A percentile compares a stretch with the other conserved stretches of the same genome.
phyloP scores from a whole-genome alignment of 352 stramenopile species.

The Pythium dissimile region DNA sequence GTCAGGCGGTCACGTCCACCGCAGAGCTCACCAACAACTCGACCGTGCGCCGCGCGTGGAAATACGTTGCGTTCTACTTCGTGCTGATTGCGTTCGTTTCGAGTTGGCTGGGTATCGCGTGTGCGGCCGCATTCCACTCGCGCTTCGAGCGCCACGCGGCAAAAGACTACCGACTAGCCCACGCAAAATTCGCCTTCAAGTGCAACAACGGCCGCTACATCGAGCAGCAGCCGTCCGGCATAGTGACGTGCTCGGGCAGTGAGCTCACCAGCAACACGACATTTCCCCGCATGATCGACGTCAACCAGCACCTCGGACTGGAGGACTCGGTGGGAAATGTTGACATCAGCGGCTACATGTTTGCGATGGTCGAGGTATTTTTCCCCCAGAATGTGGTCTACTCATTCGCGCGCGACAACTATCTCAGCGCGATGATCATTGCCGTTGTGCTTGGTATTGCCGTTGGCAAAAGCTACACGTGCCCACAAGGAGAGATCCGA shows the following conservation, averaged over 20 bases:
- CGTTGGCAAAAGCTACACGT: constrained; percentile 41
- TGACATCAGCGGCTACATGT: constrained; percentile 40
- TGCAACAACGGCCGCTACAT: constrained; percentile 52
- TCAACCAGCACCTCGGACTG: constrained; percentile 32
- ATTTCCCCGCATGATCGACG: constrained; percentile 56
- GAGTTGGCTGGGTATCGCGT: constrained; percentile 20
- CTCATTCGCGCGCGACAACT: constrained; percentile 36
- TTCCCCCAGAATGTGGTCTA: constrained; percentile 50
- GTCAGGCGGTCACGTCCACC: constrained; percentile 51
- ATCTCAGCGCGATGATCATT: constrained; percentile 47
- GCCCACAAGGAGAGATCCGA: constrained; percentile 15
- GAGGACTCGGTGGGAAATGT: constrained; percentile 39
- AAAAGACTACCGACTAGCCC: constrained; percentile 25
- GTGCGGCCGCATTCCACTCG: constrained; percentile 29
- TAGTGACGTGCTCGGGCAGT: constrained; percentile 30
- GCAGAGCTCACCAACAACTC: constrained; percentile 41
- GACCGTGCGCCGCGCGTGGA: constrained; percentile 38
- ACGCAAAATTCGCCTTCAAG: constrained; percentile 53
- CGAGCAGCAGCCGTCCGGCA: constrained; percentile 22
- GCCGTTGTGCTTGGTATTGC: constrained; percentile 43
- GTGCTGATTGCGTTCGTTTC: constrained; percentile 32
- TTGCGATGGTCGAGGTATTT: constrained; percentile 37
- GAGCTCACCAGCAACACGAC: constrained; percentile 34
- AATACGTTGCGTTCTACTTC: constrained; percentile 38
- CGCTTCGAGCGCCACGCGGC: constrained; percentile 27